These are phyloP conservation scores for Poa annua DNA, from an alignment of 176 grass and related monocot genomes.

Conservation along the genomic window DNA sequence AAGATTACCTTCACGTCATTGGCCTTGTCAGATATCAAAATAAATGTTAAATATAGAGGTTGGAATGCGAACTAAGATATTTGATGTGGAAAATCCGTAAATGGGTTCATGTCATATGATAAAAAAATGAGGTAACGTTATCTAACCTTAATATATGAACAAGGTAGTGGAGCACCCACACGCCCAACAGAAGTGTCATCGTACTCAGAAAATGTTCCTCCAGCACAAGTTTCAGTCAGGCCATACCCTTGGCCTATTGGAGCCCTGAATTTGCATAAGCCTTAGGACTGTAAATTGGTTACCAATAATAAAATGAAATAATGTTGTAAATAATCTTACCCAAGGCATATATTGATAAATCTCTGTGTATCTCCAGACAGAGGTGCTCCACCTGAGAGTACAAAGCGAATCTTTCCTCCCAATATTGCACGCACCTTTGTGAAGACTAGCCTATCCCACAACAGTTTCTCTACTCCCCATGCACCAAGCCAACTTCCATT, in stretches of 20 bases:
- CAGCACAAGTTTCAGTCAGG: constrained; percentile 95
- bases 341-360: constrained; percentile 97
- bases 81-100: constrained; percentile 32
- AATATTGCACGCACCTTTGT: constrained; percentile 79
- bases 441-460: constrained; percentile 93
- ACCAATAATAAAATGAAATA: constrained; percentile 32
- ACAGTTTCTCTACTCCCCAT: constrained; percentile 79
- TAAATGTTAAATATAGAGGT: not conserved
- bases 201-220: constrained; percentile 91
- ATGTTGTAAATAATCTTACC: constrained; percentile 57
- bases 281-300: constrained; percentile 26
- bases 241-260: constrained; percentile 98
- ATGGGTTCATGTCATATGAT: not conserved
- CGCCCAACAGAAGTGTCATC: constrained; percentile 92
- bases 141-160: constrained; percentile 85
- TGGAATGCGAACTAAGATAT: constrained; percentile 10
- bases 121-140: constrained; percentile 22
- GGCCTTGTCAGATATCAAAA: constrained; percentile 8
- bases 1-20: constrained; percentile 19
- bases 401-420: constrained; percentile 81
- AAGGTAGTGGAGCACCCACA: constrained; percentile 87
- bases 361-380: constrained; percentile 90
- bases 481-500: constrained; percentile 97
- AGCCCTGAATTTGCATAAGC: constrained; percentile 72
- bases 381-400: constrained; percentile 91